Evolutionary conservation across 352 stramenopile genomes (phyloP).

Genomic region (Hyaloperonospora arabidopsidis): DNA sequence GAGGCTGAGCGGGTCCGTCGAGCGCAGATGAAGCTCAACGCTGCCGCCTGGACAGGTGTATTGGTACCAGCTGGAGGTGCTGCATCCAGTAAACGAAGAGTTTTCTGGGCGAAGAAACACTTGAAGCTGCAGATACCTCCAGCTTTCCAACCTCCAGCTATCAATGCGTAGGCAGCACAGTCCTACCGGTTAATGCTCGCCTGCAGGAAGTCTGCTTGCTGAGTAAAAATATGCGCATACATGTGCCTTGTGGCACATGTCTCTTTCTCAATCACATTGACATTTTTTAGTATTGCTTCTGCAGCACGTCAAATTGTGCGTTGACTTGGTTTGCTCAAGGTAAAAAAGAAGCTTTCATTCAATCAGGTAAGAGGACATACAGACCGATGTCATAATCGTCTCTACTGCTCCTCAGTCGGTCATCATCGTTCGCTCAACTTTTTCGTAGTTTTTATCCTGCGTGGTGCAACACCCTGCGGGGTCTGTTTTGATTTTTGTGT

Average conservation of each 20-base stretch:
- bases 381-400: constrained; percentile 6
- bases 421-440: constrained; percentile 25
- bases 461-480: constrained; percentile 18
- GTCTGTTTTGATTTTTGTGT: constrained; percentile 40
- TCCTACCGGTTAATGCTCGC: no score
- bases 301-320: constrained; percentile 19
- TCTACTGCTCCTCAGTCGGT: constrained; percentile 11
- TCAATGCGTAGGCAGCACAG: constrained; percentile 25
- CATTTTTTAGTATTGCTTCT: constrained; percentile 18
- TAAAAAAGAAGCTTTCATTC: constrained; percentile 4
- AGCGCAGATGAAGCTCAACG: constrained; percentile 61
- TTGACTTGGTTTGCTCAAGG: constrained; percentile 6
- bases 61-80: constrained; percentile 23
- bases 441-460: constrained; percentile 22
- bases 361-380: constrained; percentile 14
- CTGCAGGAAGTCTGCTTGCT: no score
- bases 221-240: background rate
- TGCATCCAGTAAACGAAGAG: constrained; percentile 14
- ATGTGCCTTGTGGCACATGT: no score
- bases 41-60: constrained; percentile 43
- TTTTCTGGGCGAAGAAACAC: constrained; percentile 59
- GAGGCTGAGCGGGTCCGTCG: constrained; percentile 35
- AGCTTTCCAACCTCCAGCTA: constrained; percentile 37
- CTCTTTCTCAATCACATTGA: constrained; percentile 4
- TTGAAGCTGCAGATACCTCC: constrained; percentile 44